Evolutionary conservation across 2,329 filamentous ascomycete genomes (phyloP).

Genomic region (Septoria linicola): DNA sequence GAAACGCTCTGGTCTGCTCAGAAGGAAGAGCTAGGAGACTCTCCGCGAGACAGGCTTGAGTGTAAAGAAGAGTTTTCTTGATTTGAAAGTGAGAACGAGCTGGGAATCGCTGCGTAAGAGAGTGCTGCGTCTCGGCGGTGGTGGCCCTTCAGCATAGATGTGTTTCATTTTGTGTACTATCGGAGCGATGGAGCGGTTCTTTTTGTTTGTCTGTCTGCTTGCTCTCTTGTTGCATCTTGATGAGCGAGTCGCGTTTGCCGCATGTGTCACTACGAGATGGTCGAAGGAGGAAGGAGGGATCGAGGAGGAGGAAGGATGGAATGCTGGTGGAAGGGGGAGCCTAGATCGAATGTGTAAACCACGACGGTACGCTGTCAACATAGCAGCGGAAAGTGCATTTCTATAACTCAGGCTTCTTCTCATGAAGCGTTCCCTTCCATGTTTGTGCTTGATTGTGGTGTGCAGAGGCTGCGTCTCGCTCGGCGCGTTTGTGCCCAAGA

Average conservation of each 20-base stretch:
- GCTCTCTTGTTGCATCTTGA: neutral
- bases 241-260: too few relatives aligned
- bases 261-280: too few relatives aligned
- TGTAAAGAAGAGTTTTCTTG: neutral
- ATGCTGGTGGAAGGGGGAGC: too few relatives aligned
- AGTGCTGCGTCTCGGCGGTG: neutral
- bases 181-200: neutral
- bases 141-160: neutral
- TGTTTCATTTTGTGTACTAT: neutral
- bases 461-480: too few relatives aligned
- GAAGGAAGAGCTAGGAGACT: conserved; percentile 2
- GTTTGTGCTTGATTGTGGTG: too few relatives aligned
- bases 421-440: neutral
- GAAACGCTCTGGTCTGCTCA: conserved; percentile 1
- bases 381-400: neutral
- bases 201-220: neutral
- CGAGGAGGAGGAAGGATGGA: too few relatives aligned
- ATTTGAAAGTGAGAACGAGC: conserved; percentile 10
- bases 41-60: neutral
- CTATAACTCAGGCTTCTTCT: neutral
- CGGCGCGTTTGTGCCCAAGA: too few relatives aligned
- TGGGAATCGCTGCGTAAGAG: conserved; percentile 9
- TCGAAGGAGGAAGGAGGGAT: too few relatives aligned
- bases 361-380: too few relatives aligned
- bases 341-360: too few relatives aligned